Percentiles rank a stretch among this genome's conserved stretches.
phyloP scores from a whole-genome alignment of 495 filamentous ascomycete species.

The Tuber borchii region DNA sequence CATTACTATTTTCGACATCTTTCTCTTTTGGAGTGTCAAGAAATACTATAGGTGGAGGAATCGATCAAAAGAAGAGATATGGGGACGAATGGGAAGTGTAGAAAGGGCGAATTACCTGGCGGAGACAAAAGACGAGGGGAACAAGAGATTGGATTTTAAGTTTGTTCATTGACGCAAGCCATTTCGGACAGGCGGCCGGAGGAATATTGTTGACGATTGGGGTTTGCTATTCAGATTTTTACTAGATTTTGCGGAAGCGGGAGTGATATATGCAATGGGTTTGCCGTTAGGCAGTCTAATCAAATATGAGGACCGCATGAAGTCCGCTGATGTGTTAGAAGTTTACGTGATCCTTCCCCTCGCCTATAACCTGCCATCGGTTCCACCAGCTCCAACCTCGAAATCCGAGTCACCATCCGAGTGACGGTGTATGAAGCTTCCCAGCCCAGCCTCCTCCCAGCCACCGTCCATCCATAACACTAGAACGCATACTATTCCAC shows the following conservation, averaged over 20 bases:
- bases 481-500: background rate
- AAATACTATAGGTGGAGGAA: slow-evolving; percentile 61
- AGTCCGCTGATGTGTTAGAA: background rate
- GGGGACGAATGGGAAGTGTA: slow-evolving; percentile 51
- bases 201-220: background rate
- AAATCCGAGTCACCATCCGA: background rate
- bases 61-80: slow-evolving; percentile 36
- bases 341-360: background rate
- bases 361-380: background rate
- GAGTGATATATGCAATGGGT: background rate
- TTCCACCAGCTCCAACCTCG: background rate
- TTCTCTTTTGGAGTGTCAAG: slow-evolving; percentile 54
- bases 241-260: background rate
- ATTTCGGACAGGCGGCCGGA: background rate
- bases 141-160: slow-evolving; percentile 60
- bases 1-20: slow-evolving; percentile 51
- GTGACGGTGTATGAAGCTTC: background rate
- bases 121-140: slow-evolving; percentile 61
- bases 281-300: background rate
- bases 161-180: slow-evolving; percentile 39
- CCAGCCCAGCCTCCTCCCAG: background rate
- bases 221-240: background rate
- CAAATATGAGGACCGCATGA: background rate
- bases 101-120: slow-evolving; percentile 59
- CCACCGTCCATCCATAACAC: background rate